Percentiles rank a stretch among this genome's conserved stretches.
Conservation (phyloP, 202 grass and related monocot species). For the Schoenoplectus triqueter region DNA sequence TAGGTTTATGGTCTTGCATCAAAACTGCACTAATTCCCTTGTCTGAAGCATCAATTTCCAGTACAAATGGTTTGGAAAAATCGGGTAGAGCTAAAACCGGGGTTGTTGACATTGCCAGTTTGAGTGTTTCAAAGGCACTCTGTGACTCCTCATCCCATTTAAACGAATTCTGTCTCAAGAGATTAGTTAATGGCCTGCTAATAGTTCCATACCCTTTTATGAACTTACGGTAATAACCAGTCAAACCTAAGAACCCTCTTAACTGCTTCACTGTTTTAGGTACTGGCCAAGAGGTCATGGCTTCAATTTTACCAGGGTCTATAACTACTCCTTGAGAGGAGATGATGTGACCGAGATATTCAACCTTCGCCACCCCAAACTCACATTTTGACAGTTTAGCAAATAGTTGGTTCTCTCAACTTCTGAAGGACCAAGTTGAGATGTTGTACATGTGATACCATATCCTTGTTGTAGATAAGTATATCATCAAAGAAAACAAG, state of each 20-base stretch:
- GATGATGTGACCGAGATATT: neutral
- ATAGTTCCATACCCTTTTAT: neutral
- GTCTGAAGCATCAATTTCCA: too few relatives aligned
- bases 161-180: slow-evolving; percentile 10
- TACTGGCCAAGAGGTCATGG: neutral
- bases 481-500: neutral
- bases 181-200: neutral
- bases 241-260: neutral
- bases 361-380: neutral
- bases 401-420: neutral
- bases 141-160: neutral
- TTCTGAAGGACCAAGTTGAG: neutral
- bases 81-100: too few relatives aligned
- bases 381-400: slow-evolving; percentile 1
- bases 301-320: neutral
- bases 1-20: too few relatives aligned
- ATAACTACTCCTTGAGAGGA: neutral
- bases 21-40: too few relatives aligned
- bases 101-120: too few relatives aligned
- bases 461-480: neutral
- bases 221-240: slow-evolving; percentile 15
- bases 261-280: neutral
- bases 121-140: too few relatives aligned
- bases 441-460: neutral
- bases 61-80: too few relatives aligned